These are phyloP conservation scores for Teratosphaeria epicoccoides DNA, from an alignment of 2,329 filamentous ascomycete genomes.

Conservation along the genomic window DNA sequence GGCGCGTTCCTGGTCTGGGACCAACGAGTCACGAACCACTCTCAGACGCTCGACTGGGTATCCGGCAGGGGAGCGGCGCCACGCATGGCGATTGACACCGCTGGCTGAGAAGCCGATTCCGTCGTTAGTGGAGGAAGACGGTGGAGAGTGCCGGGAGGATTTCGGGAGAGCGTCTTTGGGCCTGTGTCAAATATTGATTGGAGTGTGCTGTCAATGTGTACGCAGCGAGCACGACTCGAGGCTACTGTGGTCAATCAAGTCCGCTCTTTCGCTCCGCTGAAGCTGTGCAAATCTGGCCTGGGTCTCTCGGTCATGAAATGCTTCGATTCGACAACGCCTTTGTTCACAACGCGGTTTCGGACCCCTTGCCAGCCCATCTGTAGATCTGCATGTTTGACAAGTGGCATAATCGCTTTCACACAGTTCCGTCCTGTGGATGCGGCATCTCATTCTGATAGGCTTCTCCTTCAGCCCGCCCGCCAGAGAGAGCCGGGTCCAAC, in stretches of 20 bases:
- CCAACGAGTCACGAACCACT: constrained; percentile 11
- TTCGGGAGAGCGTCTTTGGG: background rate
- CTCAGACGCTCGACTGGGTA: constrained; percentile 19
- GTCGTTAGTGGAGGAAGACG: constrained; percentile 16
- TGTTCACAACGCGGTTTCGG: no score
- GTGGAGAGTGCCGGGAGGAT: constrained; percentile 14
- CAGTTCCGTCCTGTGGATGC: background rate
- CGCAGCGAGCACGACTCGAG: background rate
- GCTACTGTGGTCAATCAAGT: background rate
- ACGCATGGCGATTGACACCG: constrained; percentile 19
- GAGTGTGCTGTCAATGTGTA: background rate
- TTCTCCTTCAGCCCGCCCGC: background rate
- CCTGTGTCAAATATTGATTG: background rate
- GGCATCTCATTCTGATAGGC: background rate
- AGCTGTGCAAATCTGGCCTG: no score
- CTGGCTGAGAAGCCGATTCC: constrained; percentile 18
- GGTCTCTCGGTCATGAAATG: no score
- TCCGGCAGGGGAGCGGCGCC: constrained; percentile 15
- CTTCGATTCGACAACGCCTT: no score
- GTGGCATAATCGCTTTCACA: background rate
- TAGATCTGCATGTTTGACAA: background rate
- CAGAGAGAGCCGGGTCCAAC: background rate
- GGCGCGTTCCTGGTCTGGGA: constrained; percentile 17
- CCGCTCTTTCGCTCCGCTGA: background rate
- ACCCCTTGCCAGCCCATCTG: background rate